Base-by-base conservation (phyloP, 208 protist species). In the Trypanosoma vivax region DNA sequence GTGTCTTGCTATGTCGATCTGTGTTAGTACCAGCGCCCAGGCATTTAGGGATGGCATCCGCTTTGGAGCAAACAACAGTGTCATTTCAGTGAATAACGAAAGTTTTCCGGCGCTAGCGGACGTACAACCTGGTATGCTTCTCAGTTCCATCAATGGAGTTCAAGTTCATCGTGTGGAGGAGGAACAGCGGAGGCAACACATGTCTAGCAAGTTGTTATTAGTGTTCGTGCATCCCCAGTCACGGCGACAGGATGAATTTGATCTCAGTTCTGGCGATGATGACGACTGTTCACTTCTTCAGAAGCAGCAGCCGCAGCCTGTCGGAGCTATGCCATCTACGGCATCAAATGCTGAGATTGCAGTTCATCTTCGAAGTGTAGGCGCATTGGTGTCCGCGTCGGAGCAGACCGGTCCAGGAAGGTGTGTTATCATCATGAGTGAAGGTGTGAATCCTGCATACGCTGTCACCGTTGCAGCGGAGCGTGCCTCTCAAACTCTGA, bases 401-500 rank as follows among this genome's bases (percentile, higher is more conserved):
- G 35, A 60, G 30, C 79, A 74, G 52, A 75, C 71, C 30, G 56
- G 52, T 2, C 54, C 73, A 3, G 79, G 82, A 16, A 58, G 50
- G 27, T 90, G 86, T 46, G 68, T 93, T 23, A 84, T 93, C 53
- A 90, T 93, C 50, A 84, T 93, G 79, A 79, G 67, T 64, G 86
- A 93, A 16, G 82, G 82, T 11, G 78, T 80, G 19, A 93, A 93
- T 46, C 86, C 86, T 5, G 79, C 79, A 6, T 70, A 90, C 47
- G 71, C 79, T 28, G 82, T 93, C 55, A 72, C 76, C n/a, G 50
- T 87, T 10, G 79, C 82, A 0, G 82, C 86, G 2, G 68, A 87
- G 53, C 65, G 60, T 37, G 76, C 79, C 14, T 60, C 69, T 28
- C 65, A 63, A n/a, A 72, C 84, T 21, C 70, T 90, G 29, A 90